Percentiles rank a stretch among this genome's conserved stretches.
Evolutionary conservation across 2,329 filamentous ascomycete species (phyloP).

Genomic region (Pseudogymnoascus verrucosus): DNA sequence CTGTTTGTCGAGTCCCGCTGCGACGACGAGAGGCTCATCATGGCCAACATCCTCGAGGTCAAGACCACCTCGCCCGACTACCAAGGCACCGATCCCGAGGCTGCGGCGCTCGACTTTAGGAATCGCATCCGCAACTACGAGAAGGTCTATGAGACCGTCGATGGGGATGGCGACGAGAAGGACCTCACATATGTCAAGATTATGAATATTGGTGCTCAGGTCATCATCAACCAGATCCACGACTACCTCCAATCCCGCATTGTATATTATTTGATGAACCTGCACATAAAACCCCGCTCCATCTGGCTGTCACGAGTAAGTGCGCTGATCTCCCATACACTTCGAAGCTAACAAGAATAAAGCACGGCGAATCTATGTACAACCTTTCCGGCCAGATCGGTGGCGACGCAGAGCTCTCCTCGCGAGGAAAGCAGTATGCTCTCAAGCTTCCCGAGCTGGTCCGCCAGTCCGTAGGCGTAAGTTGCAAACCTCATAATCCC

Average conservation of each 20-base stretch:
- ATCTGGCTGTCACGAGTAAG: conserved; percentile 91
- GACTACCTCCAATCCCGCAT: conserved; percentile 95
- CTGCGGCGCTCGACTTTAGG: conserved; percentile 83
- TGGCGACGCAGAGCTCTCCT: conserved; percentile 80
- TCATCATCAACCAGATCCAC: conserved; percentile 95
- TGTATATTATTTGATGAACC: conserved; percentile 97
- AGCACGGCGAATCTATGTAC: conserved; percentile 92
- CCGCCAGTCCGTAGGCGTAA: conserved; percentile 75
- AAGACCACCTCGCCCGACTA: conserved; percentile 97
- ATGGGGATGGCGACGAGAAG: conserved; percentile 67
- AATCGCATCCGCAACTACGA: conserved; percentile 96
- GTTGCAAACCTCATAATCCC: conserved; percentile 24
- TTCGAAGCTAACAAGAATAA: conserved; percentile 17
- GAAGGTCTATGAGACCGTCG: conserved; percentile 90
- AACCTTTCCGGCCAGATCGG: conserved; percentile 89
- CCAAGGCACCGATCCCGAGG: conserved; percentile 84
- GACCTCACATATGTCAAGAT: conserved; percentile 93
- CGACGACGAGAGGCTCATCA: conserved; percentile 90
- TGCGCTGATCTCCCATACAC: conserved; percentile 18
- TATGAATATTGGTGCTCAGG: conserved; percentile 89
- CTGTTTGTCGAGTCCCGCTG: conserved; percentile 96
- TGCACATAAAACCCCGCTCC: conserved; percentile 92
- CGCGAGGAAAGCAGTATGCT: conserved; percentile 81
- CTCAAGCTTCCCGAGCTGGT: conserved; percentile 77
- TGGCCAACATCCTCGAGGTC: conserved; percentile 96